phyloP scores from a whole-genome alignment of 1,284 basidiomycete genomes.

The Moesziomyces antarcticus region DNA sequence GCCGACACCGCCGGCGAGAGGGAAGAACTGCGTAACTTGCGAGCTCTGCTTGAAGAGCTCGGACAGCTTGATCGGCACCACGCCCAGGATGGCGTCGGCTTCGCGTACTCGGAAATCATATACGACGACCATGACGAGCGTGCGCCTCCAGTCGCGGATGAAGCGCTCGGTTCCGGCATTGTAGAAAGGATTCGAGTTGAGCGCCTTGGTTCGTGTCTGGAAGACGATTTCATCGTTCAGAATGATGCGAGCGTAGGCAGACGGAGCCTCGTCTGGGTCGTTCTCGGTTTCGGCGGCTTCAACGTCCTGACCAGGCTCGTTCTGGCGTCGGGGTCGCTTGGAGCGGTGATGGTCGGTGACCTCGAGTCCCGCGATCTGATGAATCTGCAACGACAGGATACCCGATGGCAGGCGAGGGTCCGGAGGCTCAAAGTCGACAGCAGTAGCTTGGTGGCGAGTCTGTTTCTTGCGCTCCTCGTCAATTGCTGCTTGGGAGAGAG shows the following conservation, averaged over 20 bases:
- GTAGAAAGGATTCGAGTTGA: constrained; percentile 69
- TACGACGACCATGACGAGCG: constrained; percentile 69
- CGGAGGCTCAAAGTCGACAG: constrained; percentile 47
- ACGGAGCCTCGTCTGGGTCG: constrained; percentile 53
- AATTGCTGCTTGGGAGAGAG: constrained; percentile 10
- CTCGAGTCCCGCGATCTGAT: constrained; percentile 65
- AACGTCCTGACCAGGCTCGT: constrained; percentile 53
- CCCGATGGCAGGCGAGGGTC: constrained; percentile 35
- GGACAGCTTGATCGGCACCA: constrained; percentile 51
- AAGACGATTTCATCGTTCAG: constrained; percentile 70
- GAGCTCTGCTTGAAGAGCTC: constrained; percentile 42
- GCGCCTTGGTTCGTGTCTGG: constrained; percentile 69
- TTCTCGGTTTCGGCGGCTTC: constrained; percentile 41
- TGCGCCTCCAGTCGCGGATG: constrained; percentile 70
- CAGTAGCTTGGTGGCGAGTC: constrained; percentile 31
- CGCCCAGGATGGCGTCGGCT: constrained; percentile 48
- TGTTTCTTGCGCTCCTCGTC: constrained; percentile 25
- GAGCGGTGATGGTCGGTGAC: constrained; percentile 62
- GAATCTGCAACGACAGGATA: constrained; percentile 52
- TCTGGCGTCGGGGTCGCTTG: constrained; percentile 10
- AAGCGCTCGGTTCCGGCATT: constrained; percentile 71
- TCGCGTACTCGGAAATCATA: constrained; percentile 63
- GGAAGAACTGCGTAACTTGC: constrained; percentile 56
- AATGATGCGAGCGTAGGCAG: constrained; percentile 68
- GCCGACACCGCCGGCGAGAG: constrained; percentile 48